phyloP scores from a whole-genome alignment of 1,139 yeast species.

The Sugiyamaella sp. region DNA sequence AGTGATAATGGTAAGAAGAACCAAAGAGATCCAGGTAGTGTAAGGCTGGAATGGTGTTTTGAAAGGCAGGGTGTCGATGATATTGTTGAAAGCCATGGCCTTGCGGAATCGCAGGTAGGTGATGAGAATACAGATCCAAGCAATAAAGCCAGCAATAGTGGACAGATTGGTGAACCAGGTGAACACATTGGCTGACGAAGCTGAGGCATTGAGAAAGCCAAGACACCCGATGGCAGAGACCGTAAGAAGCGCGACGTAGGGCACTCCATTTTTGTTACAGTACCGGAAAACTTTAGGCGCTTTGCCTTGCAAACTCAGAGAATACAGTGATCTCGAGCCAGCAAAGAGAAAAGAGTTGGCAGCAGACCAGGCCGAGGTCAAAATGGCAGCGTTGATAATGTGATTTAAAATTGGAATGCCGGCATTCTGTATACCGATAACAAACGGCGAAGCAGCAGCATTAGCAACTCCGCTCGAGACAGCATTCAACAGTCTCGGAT shows the following conservation, averaged over 20 bases:
- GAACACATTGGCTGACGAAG: slow-evolving; percentile 51
- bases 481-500: slow-evolving; percentile 45
- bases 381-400: slow-evolving; percentile 66
- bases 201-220: slow-evolving; percentile 50
- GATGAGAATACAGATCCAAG: slow-evolving; percentile 49
- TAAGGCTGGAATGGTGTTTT: slow-evolving; percentile 52
- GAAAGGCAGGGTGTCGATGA: slow-evolving; percentile 44
- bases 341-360: slow-evolving; percentile 47
- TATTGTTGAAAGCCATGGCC: slow-evolving; percentile 45
- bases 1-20: slow-evolving; percentile 51
- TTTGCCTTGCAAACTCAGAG: slow-evolving; percentile 51
- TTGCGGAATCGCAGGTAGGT: slow-evolving; percentile 59
- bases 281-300: slow-evolving; percentile 52
- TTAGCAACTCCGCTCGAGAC: slow-evolving; percentile 52
- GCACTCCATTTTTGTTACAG: slow-evolving; percentile 50
- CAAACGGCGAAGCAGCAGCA: slow-evolving; percentile 67
- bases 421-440: slow-evolving; percentile 58
- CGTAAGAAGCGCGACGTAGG: slow-evolving; percentile 44
- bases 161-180: slow-evolving; percentile 49
- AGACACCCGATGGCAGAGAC: slow-evolving; percentile 43
- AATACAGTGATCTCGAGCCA: slow-evolving; percentile 47
- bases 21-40: slow-evolving; percentile 50
- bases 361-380: slow-evolving; percentile 60
- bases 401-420: slow-evolving; percentile 61
- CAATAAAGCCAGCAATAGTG: slow-evolving; percentile 50